Conservation (phyloP, 495 filamentous ascomycete species). For the Neurospora sp. region DNA sequence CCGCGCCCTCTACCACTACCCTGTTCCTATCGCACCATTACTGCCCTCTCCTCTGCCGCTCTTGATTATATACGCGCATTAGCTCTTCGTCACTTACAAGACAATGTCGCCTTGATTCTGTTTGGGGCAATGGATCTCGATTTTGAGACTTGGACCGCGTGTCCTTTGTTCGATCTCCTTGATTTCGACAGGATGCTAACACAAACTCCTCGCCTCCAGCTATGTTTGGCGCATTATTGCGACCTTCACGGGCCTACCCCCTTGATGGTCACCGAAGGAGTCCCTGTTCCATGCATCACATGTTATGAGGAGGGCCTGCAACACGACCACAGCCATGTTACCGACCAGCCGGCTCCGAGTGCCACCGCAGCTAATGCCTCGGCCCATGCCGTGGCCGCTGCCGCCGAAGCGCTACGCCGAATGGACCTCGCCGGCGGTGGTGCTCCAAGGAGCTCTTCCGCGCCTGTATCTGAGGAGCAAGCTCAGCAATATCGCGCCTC, state of each 20-base stretch:
- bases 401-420: slow-evolving; percentile 32
- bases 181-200: slow-evolving; percentile 7
- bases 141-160: not conserved
- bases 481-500: slow-evolving; percentile 30
- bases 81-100: not conserved
- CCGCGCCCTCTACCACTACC: not conserved
- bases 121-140: not conserved
- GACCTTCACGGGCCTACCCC: slow-evolving; percentile 92
- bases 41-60: not conserved
- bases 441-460: slow-evolving; percentile 28
- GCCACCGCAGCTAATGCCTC: slow-evolving; percentile 16
- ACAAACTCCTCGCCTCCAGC: slow-evolving; percentile 46
- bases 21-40: not conserved
- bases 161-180: not conserved
- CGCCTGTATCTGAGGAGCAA: slow-evolving; percentile 29
- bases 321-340: not conserved
- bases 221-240: slow-evolving; percentile 94
- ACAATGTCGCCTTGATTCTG: not conserved
- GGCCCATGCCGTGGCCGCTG: slow-evolving; percentile 18
- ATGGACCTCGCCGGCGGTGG: slow-evolving; percentile 24
- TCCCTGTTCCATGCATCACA: slow-evolving; percentile 64
- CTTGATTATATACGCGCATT: not conserved
- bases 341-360: slow-evolving; percentile 26
- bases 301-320: slow-evolving; percentile 48
- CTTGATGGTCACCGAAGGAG: slow-evolving; percentile 85